Conservation (phyloP, 345 rosid genomes). For the Eucalyptus sideroxylon region DNA sequence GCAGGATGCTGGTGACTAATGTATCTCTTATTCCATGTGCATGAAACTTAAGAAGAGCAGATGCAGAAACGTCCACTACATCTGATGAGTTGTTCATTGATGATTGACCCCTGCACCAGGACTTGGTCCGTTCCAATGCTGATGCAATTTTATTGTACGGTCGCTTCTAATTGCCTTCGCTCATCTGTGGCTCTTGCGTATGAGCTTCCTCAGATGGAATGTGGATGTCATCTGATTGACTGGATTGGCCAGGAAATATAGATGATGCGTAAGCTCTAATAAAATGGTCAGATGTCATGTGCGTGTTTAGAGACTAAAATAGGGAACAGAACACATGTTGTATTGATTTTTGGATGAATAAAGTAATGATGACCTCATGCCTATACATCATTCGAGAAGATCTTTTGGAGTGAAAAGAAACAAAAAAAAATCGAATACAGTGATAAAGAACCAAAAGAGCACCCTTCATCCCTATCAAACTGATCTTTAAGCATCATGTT, state of each 20-base stretch:
- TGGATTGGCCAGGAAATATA: background rate
- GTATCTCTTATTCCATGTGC: background rate
- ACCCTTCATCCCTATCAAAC: background rate
- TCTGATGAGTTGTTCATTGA: background rate
- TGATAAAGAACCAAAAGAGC: background rate
- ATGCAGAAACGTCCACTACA: background rate
- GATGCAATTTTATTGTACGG: background rate
- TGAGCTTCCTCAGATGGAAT: background rate
- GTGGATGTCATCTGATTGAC: background rate
- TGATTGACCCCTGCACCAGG: background rate
- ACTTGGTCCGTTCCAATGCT: background rate
- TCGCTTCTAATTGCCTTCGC: background rate
- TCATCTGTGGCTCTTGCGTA: background rate
- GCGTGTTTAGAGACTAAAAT: background rate
- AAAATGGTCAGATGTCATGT: background rate
- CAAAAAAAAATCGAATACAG: background rate
- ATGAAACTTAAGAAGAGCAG: background rate
- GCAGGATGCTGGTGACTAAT: background rate
- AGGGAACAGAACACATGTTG: background rate
- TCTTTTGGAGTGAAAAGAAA: background rate
- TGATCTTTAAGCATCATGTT: background rate
- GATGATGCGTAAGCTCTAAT: background rate
- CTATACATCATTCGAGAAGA: background rate
- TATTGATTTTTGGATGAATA: background rate
- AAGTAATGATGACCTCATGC: background rate